Conservation (phyloP, 1,284 basidiomycete genomes). For the Inonotus hispidus region DNA sequence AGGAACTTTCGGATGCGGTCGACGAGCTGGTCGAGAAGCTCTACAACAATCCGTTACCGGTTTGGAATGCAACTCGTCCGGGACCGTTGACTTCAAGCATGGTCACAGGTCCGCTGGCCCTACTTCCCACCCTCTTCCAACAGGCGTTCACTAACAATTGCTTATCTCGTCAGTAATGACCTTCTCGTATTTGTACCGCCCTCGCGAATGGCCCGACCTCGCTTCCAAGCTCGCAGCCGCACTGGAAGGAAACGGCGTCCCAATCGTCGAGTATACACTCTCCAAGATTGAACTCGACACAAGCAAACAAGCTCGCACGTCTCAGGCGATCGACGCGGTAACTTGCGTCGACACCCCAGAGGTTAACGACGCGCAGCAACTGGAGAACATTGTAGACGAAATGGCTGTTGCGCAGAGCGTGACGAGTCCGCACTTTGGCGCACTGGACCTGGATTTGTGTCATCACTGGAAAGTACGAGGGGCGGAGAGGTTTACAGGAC, state of each 20-base stretch:
- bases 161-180: slow-evolving; percentile 14
- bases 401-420: slow-evolving; percentile 17
- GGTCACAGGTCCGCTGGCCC: slow-evolving; percentile 17
- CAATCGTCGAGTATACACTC: slow-evolving; percentile 16
- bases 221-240: slow-evolving; percentile 20
- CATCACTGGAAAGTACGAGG: slow-evolving; percentile 22
- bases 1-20: slow-evolving; percentile 18
- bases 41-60: slow-evolving; percentile 22
- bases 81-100: slow-evolving; percentile 23
- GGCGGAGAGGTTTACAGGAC: slow-evolving; percentile 24
- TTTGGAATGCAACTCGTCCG: slow-evolving; percentile 21
- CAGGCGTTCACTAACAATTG: neutral
- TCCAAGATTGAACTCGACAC: slow-evolving; percentile 21
- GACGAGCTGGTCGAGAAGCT: slow-evolving; percentile 21
- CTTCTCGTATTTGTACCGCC: slow-evolving; percentile 22
- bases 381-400: slow-evolving; percentile 22
- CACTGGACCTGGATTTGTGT: slow-evolving; percentile 21
- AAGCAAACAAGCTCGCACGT: slow-evolving; percentile 19
- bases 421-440: slow-evolving; percentile 20
- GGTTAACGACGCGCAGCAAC: slow-evolving; percentile 17
- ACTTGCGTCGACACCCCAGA: slow-evolving; percentile 22
- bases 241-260: slow-evolving; percentile 22
- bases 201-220: slow-evolving; percentile 21
- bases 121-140: neutral
- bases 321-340: slow-evolving; percentile 19